Base-by-base conservation (phyloP, 2,329 filamentous ascomycete species). In the Aspergillus costaricaensis region DNA sequence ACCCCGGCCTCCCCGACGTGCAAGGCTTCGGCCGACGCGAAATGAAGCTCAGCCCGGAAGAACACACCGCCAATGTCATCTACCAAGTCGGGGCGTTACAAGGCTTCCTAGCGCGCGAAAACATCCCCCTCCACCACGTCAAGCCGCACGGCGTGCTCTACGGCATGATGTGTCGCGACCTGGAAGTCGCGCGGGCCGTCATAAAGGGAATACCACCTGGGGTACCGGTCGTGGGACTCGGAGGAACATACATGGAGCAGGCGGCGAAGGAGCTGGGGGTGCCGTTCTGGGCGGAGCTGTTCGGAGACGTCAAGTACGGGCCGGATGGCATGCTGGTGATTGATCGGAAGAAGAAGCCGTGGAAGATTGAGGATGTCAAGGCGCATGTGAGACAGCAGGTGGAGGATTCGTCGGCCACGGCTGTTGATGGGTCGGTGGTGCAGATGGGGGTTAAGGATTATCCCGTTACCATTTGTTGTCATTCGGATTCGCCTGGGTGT, bases 21-120 rank as follows among this genome's bases (percentile, higher is more conserved):
- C 81, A 86, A 73, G 87, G 87, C 8, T 89, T 89, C 66, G 87
- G 87, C 2, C 78, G 87, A 2, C 80, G 87, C 17, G 82, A 85
- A 62, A 88, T 89, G 71, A 82, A 84, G 48, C 79, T 89, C 66
- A 75, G 79, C 1, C 79, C 83, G 1, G 82, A 83, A 17, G 85
- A 88, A 65, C 76, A 85, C 62, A 84, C 83, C 1, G 83, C 85
- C 7, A 82, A 84, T 62, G 79, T 84, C 0, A 73, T 86, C 32
- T 89, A 89, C 72, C 87, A 89, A 68, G 81, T 89, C 36, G 87
- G 87, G 2, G 85, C 86, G 0, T 76, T 89, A 2, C 82, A 85
- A 62, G 86, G 76, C 1, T 85, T 88, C 62, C 75, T 89, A 2
- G 81, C 85, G 36, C 80, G 80, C 0, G 86, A 88, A 65, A 80